Evolutionary conservation across 331 rosid species (phyloP).

Genomic region (Stylosanthes scabra): DNA sequence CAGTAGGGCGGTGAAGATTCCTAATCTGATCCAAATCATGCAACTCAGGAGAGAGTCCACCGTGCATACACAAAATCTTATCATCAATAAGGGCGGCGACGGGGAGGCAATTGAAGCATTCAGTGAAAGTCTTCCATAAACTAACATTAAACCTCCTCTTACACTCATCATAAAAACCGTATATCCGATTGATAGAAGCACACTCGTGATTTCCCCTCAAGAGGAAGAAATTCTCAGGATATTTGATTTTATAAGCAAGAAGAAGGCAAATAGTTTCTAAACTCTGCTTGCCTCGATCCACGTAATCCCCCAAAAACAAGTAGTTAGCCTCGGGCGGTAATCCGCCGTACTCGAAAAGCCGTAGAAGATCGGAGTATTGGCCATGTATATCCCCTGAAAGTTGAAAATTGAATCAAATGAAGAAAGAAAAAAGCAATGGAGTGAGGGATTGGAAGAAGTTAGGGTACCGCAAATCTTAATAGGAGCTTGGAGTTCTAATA

Average conservation of each 20-base stretch:
- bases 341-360: slow-evolving; percentile 94
- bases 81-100: slow-evolving; percentile 88
- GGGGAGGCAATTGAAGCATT: slow-evolving; percentile 84
- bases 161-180: slow-evolving; percentile 87
- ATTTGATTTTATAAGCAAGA: slow-evolving; percentile 78
- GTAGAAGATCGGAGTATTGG: slow-evolving; percentile 81
- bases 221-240: slow-evolving; percentile 80
- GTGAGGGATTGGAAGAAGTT: too few species aligned
- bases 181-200: slow-evolving; percentile 84
- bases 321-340: slow-evolving; percentile 83
- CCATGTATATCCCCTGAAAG: slow-evolving; percentile 85
- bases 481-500: slow-evolving; percentile 91
- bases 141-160: slow-evolving; percentile 85
- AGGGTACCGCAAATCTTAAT: slow-evolving; percentile 90
- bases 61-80: slow-evolving; percentile 90
- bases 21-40: slow-evolving; percentile 72
- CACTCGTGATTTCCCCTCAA: slow-evolving; percentile 90
- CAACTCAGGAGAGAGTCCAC: slow-evolving; percentile 88
- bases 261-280: slow-evolving; percentile 87
- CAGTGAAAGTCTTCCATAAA: slow-evolving; percentile 80
- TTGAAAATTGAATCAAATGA: too few species aligned
- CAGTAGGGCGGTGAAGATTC: slow-evolving; percentile 65
- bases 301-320: slow-evolving; percentile 90
- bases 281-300: slow-evolving; percentile 88
- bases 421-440: too few species aligned